Evolutionary conservation across 805 yeast genomes (phyloP), one percentile per base, ranked within the genome.

Genomic region (Kodamaea laetipori): DNA sequence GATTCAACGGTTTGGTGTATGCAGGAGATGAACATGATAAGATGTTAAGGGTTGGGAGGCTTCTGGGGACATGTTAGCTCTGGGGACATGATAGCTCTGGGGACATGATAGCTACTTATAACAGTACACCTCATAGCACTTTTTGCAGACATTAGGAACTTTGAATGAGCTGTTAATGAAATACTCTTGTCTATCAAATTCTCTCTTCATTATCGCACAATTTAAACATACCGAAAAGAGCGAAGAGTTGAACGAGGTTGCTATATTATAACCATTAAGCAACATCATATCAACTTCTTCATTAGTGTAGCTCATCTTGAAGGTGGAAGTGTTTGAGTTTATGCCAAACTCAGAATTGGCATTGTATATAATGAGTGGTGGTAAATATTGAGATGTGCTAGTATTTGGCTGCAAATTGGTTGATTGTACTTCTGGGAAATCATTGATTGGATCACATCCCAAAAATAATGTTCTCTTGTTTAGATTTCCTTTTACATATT

Each of bases 311-410:
- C 74, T 70, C 38, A 78, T 57, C 49, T 78, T 76, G 58, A 82
- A 81, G 0, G 86, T 81, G 1, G 86, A 80, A 0, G 76, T 73
- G 54, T 81, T 82, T 2, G 85, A 71, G 0, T 58, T 47, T 46
- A 58, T 76, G 0, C 74, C 57, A 39, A 68, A 64, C 17, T 67
- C 48, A 2, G 64, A 52, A 52, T 81, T 82, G 3, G 78, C 73
- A 39, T 68, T 62, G 51, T 81, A 80, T 0, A 81, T 69, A 12
- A 81, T 65, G 27, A 81, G 54, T 0, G 87, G 86, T 2, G 82
- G 81, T 10, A 54, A 46, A 18, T 28, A 21, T 6, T 25, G 13
- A 7, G 10, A 7, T 11, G 23, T 9, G 23, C 13, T 25, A 15
- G 37, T 19, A 5, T 11, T 6, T 33, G 4, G 25, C 15, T 4